Evolutionary conservation across 2,329 filamentous ascomycete genomes (phyloP).

Genomic region (Teratosphaeria viscida): DNA sequence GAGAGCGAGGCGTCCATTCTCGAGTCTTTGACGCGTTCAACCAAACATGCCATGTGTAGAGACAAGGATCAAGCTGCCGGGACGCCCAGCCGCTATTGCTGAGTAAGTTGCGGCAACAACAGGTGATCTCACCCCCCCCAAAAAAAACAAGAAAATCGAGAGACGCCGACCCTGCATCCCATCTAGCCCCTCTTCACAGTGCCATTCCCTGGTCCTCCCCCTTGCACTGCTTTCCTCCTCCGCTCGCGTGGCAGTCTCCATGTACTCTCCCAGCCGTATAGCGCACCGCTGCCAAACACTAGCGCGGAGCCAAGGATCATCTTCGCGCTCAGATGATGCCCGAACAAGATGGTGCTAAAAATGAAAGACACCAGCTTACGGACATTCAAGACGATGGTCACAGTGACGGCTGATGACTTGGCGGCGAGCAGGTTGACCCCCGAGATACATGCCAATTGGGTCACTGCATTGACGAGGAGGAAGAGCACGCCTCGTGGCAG

Average conservation of each 20-base stretch:
- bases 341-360: conserved; percentile 88
- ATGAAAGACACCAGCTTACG: conserved; percentile 86
- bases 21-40: neutral
- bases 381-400: conserved; percentile 93
- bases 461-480: conserved; percentile 67
- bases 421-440: conserved; percentile 92
- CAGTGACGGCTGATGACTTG: conserved; percentile 79
- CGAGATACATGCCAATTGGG: conserved; percentile 89
- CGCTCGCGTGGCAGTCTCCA: conserved; percentile 32
- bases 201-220: conserved; percentile 1
- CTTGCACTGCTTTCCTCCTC: neutral
- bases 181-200: neutral
- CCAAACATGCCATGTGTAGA: neutral
- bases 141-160: neutral
- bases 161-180: neutral
- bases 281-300: conserved; percentile 80
- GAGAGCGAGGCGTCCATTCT: neutral
- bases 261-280: conserved; percentile 70
- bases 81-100: neutral
- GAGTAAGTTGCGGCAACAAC: neutral
- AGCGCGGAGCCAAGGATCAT: conserved; percentile 73
- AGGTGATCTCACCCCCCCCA: neutral
- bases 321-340: conserved; percentile 64
- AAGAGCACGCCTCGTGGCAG: conserved; percentile 60
- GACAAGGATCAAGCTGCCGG: neutral